Evolutionary conservation across 2,329 filamentous ascomycete species (phyloP).

Genomic region (Grosmannia penicillata): DNA sequence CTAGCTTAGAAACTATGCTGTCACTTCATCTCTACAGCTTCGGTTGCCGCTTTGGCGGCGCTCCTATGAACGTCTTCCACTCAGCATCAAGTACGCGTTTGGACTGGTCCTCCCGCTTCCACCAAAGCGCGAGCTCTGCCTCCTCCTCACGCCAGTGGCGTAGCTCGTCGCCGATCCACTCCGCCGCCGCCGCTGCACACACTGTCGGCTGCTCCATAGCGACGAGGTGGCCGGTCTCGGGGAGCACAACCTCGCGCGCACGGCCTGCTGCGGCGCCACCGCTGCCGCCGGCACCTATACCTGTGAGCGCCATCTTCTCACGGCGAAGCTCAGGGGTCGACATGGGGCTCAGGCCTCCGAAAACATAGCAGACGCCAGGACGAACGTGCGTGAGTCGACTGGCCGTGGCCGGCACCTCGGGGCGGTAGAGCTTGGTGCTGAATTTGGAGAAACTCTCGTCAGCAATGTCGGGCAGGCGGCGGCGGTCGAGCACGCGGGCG

Average conservation of each 20-base stretch:
- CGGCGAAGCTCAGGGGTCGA: conserved; percentile 32
- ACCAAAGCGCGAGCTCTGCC: conserved; percentile 39
- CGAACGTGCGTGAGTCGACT: conserved; percentile 42
- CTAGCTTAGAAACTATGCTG: background rate
- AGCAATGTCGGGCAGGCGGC: conserved; percentile 30
- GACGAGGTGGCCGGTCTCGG: conserved; percentile 61
- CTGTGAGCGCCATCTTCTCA: conserved; percentile 50
- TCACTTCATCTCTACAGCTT: conserved; percentile 4
- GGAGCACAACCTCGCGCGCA: conserved; percentile 50
- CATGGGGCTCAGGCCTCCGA: conserved; percentile 45
- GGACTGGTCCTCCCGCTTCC: conserved; percentile 28
- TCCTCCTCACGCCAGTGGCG: conserved; percentile 42
- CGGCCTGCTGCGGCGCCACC: conserved; percentile 48
- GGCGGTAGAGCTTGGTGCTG: conserved; percentile 47
- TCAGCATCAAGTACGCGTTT: conserved; percentile 42
- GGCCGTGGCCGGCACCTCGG: conserved; percentile 45
- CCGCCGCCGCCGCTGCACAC: conserved; percentile 45
- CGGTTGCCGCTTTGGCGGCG: conserved; percentile 1
- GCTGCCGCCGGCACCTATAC: conserved; percentile 50
- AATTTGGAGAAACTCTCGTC: conserved; percentile 19
- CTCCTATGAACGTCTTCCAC: conserved; percentile 22
- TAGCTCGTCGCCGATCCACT: conserved; percentile 44
- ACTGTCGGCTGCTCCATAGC: conserved; percentile 63
- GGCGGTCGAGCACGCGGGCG: conserved; percentile 23
- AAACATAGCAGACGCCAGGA: conserved; percentile 54